These are phyloP conservation scores for Cenococcum geophilum DNA, from an alignment of 495 filamentous ascomycete species.

Conservation along the genomic window DNA sequence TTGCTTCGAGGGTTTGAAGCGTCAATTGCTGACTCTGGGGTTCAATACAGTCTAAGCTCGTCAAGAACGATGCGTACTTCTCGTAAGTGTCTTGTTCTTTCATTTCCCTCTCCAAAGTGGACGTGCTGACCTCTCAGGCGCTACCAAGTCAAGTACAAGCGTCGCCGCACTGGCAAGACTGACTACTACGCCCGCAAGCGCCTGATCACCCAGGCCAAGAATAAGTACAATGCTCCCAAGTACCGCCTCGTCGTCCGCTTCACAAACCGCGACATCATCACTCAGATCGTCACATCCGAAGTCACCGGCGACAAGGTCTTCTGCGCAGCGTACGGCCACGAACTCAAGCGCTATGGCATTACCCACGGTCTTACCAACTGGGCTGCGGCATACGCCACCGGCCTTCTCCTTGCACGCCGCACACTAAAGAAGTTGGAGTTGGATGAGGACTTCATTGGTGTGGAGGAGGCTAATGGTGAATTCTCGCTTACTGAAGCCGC, in stretches of 20 bases:
- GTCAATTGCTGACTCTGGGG: slow-evolving; percentile 94
- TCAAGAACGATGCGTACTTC: slow-evolving; percentile 97
- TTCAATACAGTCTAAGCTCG: slow-evolving; percentile 72
- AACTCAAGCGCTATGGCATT: slow-evolving; percentile 94
- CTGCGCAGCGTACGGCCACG: slow-evolving; percentile 87
- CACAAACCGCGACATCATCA: slow-evolving; percentile 99
- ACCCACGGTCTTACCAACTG: slow-evolving; percentile 99
- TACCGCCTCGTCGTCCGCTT: slow-evolving; percentile 99
- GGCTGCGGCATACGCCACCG: slow-evolving; percentile 94
- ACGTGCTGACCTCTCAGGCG: slow-evolving; percentile 39
- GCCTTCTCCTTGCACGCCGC: slow-evolving; percentile 93
- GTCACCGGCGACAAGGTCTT: slow-evolving; percentile 97
- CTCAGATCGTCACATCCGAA: slow-evolving; percentile 94
- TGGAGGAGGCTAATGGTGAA: slow-evolving; percentile 93
- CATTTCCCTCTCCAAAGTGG: slow-evolving; percentile 20
- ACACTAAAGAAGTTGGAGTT: slow-evolving; percentile 93
- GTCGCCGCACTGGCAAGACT: slow-evolving; percentile 93
- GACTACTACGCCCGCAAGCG: slow-evolving; percentile 99
- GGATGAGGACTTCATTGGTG: slow-evolving; percentile 82
- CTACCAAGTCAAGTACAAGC: slow-evolving; percentile 99
- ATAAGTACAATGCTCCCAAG: slow-evolving; percentile 99
- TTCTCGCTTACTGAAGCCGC: slow-evolving; percentile 86
- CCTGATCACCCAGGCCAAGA: slow-evolving; percentile 99
- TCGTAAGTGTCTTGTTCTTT: slow-evolving; percentile 55
- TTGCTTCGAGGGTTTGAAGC: slow-evolving; percentile 97